These are phyloP conservation scores for Polygonum aviculare DNA, from an alignment of 148 eudicot genomes.

Conservation along the genomic window DNA sequence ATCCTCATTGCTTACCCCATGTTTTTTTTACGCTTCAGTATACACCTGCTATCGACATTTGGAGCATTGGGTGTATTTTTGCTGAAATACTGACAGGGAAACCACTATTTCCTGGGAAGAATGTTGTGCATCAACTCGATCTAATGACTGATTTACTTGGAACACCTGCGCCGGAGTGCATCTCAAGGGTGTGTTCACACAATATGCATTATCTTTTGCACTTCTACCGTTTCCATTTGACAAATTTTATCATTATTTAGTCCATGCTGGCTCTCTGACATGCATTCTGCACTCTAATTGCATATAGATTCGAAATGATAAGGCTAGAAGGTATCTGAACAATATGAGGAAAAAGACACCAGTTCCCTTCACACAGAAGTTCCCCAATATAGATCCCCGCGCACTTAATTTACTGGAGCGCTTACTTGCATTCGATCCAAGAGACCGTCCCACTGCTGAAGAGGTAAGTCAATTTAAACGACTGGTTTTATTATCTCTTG, in stretches of 20 bases:
- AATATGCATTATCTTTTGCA: background rate
- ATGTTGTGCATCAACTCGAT: constrained; percentile 17
- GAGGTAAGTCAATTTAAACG: constrained; percentile 25
- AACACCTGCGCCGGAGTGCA: constrained; percentile 13
- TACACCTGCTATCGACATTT: constrained; percentile 17
- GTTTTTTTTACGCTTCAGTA: constrained; percentile 11
- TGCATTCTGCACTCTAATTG: background rate
- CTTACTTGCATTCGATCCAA: constrained; percentile 93
- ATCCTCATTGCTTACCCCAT: background rate
- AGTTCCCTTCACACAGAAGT: constrained; percentile 58
- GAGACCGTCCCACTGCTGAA: constrained; percentile 83
- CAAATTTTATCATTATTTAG: background rate
- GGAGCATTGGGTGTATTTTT: constrained; percentile 22
- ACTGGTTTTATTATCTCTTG: background rate
- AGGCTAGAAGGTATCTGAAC: constrained; percentile 72
- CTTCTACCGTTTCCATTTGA: background rate
- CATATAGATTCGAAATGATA: constrained; percentile 49
- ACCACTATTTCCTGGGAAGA: constrained; percentile 18
- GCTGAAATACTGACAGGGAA: constrained; percentile 16
- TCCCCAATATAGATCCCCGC: constrained; percentile 80
- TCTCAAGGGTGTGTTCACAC: constrained; percentile 11
- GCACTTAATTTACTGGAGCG: constrained; percentile 82
- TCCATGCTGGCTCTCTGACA: background rate
- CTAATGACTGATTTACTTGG: constrained; percentile 20
- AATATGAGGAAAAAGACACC: constrained; percentile 69